Conservation (phyloP, 202 grass and related monocot genomes). For the Musa balbisiana region DNA sequence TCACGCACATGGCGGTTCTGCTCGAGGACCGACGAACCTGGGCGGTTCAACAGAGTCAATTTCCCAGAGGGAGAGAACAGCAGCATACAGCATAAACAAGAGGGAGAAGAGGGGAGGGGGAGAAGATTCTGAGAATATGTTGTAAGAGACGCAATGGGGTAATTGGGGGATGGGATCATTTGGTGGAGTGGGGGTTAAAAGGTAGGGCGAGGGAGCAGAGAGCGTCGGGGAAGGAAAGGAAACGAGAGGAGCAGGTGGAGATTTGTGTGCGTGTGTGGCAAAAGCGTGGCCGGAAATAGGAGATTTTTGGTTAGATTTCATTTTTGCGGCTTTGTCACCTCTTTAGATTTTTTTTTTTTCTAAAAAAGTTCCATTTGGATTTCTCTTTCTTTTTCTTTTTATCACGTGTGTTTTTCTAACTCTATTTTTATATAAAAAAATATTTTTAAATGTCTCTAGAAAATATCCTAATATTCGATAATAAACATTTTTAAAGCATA, state of each 20-base stretch:
- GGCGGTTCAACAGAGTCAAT: not conserved
- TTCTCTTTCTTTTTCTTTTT: too few species aligned
- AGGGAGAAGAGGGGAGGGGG: not conserved
- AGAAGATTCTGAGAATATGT: not conserved
- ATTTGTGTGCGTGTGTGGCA: not conserved
- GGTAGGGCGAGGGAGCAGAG: not conserved
- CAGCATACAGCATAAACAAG: not conserved
- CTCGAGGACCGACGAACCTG: not conserved
- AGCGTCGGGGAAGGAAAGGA: not conserved
- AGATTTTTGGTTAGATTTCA: not conserved
- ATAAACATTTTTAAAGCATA: too few species aligned
- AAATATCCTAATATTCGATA: too few species aligned
- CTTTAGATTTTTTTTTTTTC: not conserved
- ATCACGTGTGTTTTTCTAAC: too few species aligned
- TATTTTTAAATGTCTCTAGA: too few species aligned
- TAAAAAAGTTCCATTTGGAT: not conserved
- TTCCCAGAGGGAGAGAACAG: not conserved
- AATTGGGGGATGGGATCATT: not conserved
- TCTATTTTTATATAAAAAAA: too few species aligned
- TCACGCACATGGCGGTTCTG: constrained; percentile 6
- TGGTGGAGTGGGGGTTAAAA: not conserved
- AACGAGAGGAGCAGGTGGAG: not conserved
- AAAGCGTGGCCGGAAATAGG: not conserved
- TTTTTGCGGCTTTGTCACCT: too few species aligned
- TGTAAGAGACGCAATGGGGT: not conserved